phyloP scores from a whole-genome alignment of 2,329 filamentous ascomycete species.

The Botrytis sinoallii region DNA sequence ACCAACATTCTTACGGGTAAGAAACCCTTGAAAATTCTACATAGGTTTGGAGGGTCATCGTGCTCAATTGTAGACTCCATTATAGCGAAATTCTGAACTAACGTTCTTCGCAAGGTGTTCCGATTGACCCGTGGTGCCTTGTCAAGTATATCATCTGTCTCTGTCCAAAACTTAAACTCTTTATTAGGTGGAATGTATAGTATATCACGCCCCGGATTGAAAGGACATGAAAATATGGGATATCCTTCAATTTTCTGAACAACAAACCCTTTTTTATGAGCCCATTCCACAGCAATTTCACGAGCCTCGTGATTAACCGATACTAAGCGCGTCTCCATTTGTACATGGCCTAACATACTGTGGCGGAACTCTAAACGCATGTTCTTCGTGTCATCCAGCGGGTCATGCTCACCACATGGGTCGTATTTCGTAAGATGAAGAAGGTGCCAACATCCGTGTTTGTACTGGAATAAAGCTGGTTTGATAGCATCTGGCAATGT shows the following conservation, averaged over 20 bases:
- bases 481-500: background rate
- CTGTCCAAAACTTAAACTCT: accelerated
- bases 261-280: background rate
- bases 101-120: no score
- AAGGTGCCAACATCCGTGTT: background rate
- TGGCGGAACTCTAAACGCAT: background rate
- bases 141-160: no score
- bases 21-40: no score
- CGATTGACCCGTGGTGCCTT: no score
- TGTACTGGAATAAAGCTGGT: background rate
- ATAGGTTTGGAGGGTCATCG: no score
- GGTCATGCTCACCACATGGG: background rate
- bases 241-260: background rate
- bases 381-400: background rate
- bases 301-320: background rate
- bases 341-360: background rate
- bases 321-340: background rate
- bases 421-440: background rate
- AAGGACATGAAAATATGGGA: background rate
- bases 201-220: background rate
- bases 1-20: background rate
- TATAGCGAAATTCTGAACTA: background rate
- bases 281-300: background rate
- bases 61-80: background rate
- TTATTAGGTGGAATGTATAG: background rate